phyloP scores from a whole-genome alignment of 352 stramenopile genomes.

The Aphanomyces cochlioides region DNA sequence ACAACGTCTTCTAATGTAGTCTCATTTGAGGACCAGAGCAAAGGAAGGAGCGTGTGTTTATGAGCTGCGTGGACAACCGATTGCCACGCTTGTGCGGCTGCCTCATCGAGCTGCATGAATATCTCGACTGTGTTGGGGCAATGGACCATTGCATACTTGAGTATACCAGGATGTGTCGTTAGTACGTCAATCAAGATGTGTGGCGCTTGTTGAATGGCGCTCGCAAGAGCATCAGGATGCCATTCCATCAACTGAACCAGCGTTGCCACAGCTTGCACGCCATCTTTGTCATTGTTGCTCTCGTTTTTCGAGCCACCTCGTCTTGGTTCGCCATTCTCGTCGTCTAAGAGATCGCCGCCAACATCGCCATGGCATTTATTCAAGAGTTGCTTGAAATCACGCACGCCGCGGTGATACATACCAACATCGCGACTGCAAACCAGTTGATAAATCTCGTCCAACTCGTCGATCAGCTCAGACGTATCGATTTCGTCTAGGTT shows the following conservation, averaged over 20 bases:
- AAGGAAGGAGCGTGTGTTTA: constrained; percentile 43
- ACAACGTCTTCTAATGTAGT: not conserved
- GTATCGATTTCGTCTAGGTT: not conserved
- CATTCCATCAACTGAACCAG: constrained; percentile 51
- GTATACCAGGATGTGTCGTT: constrained; percentile 57
- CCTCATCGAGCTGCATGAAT: constrained; percentile 59
- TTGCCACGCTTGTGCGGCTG: constrained; percentile 56
- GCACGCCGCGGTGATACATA: constrained; percentile 11
- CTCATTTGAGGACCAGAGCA: constrained; percentile 47
- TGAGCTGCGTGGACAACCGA: constrained; percentile 41
- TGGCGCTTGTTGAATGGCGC: constrained; percentile 45
- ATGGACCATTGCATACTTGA: constrained; percentile 67
- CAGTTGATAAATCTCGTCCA: constrained; percentile 17
- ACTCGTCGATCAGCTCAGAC: constrained; percentile 20
- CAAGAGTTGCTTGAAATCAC: constrained; percentile 17
- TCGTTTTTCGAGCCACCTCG: too few species aligned
- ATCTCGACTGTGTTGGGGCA: constrained; percentile 58
- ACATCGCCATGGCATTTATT: constrained; percentile 30
- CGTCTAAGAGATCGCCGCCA: constrained; percentile 33
- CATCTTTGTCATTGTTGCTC: too few species aligned
- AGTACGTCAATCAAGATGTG: constrained; percentile 56
- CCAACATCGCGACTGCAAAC: constrained; percentile 13
- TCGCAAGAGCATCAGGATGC: constrained; percentile 47
- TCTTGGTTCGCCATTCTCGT: constrained; percentile 31
- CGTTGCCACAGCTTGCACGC: constrained; percentile 38